phyloP scores from a whole-genome alignment of 371 early-diverging fungal species.

The Apophysomyces sp. region DNA sequence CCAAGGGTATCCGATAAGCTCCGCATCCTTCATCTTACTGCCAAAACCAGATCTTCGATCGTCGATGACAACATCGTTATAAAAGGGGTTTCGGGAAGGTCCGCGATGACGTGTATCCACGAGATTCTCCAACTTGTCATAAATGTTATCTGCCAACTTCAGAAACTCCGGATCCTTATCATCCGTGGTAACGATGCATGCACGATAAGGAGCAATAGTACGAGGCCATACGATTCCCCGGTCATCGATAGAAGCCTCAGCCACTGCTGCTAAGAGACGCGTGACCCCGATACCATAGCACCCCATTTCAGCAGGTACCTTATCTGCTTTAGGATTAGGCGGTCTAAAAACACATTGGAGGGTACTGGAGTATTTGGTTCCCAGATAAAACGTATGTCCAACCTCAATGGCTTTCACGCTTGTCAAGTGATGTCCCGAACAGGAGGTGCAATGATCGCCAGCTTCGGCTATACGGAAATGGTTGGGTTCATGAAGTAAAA shows the following conservation, averaged over 20 bases:
- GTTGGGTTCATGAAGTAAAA: constrained; percentile 31
- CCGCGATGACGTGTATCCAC: neutral
- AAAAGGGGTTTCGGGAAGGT: neutral
- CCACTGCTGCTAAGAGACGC: constrained; percentile 76
- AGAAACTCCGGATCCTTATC: constrained; percentile 36
- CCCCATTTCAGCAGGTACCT: constrained; percentile 80
- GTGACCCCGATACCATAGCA: constrained; percentile 91
- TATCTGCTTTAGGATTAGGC: constrained; percentile 15
- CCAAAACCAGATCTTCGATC: constrained; percentile 66
- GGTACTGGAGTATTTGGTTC: constrained; percentile 77
- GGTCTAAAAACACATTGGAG: constrained; percentile 62
- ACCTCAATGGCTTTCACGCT: constrained; percentile 81
- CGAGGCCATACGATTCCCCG: constrained; percentile 80
- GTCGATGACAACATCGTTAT: constrained; percentile 37
- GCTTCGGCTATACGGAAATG: constrained; percentile 55
- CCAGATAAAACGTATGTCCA: constrained; percentile 90
- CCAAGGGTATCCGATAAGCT: constrained; percentile 73
- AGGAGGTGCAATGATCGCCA: constrained; percentile 71
- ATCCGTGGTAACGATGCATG: constrained; percentile 63
- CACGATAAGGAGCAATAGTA: constrained; percentile 73
- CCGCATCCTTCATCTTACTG: constrained; percentile 73
- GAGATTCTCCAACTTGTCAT: constrained; percentile 36
- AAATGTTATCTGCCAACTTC: constrained; percentile 40
- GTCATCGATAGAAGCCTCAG: constrained; percentile 66
- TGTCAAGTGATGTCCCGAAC: constrained; percentile 38